Percentiles rank a stretch among this genome's conserved stretches.
phyloP scores from a whole-genome alignment of 1,284 basidiomycete genomes.

The Tilletia indica region DNA sequence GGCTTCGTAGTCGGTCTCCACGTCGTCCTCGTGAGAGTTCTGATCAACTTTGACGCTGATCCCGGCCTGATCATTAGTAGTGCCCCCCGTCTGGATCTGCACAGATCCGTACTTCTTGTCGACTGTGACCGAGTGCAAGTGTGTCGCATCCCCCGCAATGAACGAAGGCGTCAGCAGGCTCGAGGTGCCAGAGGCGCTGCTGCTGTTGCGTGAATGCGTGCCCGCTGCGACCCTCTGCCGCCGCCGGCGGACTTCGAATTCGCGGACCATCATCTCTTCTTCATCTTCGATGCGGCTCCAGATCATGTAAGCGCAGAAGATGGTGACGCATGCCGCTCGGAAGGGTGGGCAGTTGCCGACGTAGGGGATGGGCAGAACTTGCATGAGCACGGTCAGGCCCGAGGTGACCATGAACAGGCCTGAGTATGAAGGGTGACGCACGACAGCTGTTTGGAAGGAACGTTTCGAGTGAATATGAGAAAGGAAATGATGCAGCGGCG shows the following conservation, averaged over 20 bases:
- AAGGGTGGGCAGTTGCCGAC: background rate
- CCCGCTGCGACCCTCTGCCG: background rate
- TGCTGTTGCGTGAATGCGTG: background rate
- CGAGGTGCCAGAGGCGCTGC: background rate
- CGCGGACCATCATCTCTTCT: background rate
- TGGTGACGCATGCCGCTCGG: background rate
- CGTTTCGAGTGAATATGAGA: background rate
- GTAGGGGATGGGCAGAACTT: background rate
- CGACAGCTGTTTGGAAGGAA: background rate
- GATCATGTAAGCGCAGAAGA: background rate
- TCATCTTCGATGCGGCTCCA: background rate
- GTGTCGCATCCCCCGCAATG: no score
- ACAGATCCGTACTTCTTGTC: background rate
- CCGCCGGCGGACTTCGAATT: background rate
- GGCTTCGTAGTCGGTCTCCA: background rate
- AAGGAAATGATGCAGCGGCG: background rate
- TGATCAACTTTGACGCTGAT: no score
- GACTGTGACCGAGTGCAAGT: background rate
- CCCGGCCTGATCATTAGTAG: background rate
- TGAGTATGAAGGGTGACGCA: background rate
- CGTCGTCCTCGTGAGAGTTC: background rate
- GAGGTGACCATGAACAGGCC: background rate
- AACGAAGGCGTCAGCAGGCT: background rate
- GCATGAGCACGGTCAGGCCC: background rate
- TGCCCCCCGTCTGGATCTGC: background rate